Percentiles rank a stretch among this genome's conserved stretches.
phyloP scores from a whole-genome alignment of 345 rosid genomes.

The Arabis alpina region DNA sequence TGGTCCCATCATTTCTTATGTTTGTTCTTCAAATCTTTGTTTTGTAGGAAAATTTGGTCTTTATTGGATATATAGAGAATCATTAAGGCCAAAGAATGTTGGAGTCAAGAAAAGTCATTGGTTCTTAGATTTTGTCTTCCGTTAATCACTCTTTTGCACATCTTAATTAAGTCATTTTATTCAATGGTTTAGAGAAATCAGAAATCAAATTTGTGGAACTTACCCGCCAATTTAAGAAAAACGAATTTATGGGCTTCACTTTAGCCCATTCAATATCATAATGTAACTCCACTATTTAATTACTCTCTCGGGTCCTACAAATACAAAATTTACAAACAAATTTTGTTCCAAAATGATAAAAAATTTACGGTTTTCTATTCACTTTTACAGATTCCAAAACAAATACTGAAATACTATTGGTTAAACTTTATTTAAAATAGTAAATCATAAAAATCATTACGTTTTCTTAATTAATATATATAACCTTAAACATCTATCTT shows the following conservation, averaged over 20 bases:
- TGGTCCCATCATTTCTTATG: slow-evolving; percentile 31
- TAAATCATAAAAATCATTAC: no score
- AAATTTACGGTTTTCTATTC: no score
- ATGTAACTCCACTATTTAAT: neutral
- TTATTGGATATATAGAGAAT: slow-evolving; percentile 19
- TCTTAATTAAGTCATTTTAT: slow-evolving; percentile 19
- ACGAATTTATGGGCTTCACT: neutral
- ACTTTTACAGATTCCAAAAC: no score
- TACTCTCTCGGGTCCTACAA: no score
- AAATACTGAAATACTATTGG: no score
- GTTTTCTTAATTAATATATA: no score
- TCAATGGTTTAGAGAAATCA: slow-evolving; percentile 3
- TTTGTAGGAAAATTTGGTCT: neutral
- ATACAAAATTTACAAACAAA: no score
- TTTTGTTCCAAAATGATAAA: no score
- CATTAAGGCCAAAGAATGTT: slow-evolving; percentile 9
- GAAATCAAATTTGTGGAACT: neutral
- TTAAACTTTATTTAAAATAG: no score
- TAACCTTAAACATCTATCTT: no score
- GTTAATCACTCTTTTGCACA: slow-evolving; percentile 18
- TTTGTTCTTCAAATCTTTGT: slow-evolving; percentile 6
- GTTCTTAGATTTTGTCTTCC: slow-evolving; percentile 20
- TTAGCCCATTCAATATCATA: neutral
- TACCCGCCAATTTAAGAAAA: slow-evolving; percentile 22
- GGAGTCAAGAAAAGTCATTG: neutral